Evolutionary conservation across 176 grass and related monocot genomes (phyloP), one percentile per base, ranked within the genome.

Genomic region (Bonia amplexicaulis): DNA sequence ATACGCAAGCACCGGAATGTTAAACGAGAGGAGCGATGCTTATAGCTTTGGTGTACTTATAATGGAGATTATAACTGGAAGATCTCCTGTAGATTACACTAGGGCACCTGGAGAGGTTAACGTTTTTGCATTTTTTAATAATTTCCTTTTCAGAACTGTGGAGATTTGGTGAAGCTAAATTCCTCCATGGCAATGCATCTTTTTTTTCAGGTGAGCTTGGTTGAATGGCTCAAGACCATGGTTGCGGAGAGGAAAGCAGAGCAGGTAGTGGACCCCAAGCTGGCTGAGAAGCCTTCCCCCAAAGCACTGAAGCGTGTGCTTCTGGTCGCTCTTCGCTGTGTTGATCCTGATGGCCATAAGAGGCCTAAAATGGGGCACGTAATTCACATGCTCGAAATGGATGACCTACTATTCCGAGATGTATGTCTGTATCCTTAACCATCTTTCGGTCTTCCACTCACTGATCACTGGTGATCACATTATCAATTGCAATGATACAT

Each of bases 351-450:
- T 81, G 96, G 82, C 59, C 75, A 83, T n/a, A 98, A 95, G 70
- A 79, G 96, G 51, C 96, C 96, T 65, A 98, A 95, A 71, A 98
- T 98, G 96, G 96, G 96, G 47, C 93, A 95, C 79, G 91, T 98
- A 7, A 93, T 98, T 76, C 96, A 98, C 84, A 98, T 98, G 96
- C 93, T 98, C 3, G 96, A 98, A 85, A 93, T 95, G 93, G 96
- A 98, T 23, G 93, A 92, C 20, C 77, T 89, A 33, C 69, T 89
- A 66, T 45, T 55, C 90, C 88, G 81, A 73, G 89, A 95, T 74
- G 96, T 95, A 95, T 57, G 85, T 59, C 6, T 35, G 64, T 70
- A 13, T 26, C 64, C 23, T 63, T 49, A 14, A 66, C 35, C 6
- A 5, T 59, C 57, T 73, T 47, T 0, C 29, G 0, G 0, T 22